Conservation (phyloP, 352 stramenopile species). For the Phytophthora macrochlamydospora region DNA sequence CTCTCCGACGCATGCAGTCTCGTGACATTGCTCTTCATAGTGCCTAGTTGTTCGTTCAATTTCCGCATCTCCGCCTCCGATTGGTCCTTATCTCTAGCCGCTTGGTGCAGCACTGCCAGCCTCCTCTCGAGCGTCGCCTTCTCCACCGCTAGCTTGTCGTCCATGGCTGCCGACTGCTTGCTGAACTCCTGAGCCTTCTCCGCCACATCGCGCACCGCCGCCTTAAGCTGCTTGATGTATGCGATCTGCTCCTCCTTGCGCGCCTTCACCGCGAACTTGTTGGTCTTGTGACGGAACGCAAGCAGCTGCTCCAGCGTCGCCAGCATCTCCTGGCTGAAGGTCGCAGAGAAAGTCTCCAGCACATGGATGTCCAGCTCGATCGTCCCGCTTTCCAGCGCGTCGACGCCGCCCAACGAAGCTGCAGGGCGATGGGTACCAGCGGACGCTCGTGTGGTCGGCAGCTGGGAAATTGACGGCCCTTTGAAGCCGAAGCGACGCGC, state of each 20-base stretch:
- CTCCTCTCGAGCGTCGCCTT: conserved; percentile 41
- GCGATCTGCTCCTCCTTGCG: conserved; percentile 59
- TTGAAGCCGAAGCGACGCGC: conserved; percentile 46
- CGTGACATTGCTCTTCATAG: conserved; percentile 36
- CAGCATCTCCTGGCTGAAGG: conserved; percentile 41
- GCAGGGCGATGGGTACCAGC: not conserved
- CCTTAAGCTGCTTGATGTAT: conserved; percentile 66
- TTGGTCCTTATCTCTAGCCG: conserved; percentile 39
- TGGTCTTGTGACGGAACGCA: conserved; percentile 62
- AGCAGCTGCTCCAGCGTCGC: conserved; percentile 56
- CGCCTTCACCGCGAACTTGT: conserved; percentile 71
- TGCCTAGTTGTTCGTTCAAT: conserved; percentile 33
- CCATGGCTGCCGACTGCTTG: conserved; percentile 28
- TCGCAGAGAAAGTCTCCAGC: conserved; percentile 36
- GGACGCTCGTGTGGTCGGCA: conserved; percentile 3
- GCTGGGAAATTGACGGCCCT: conserved; percentile 35
- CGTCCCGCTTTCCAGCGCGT: not conserved
- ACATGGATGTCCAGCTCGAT: conserved; percentile 30
- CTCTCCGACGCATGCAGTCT: conserved; percentile 45
- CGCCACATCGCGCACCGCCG: conserved; percentile 38
- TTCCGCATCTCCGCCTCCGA: conserved; percentile 44
- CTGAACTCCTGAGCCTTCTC: conserved; percentile 49
- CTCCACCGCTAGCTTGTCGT: conserved; percentile 40
- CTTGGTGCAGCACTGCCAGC: conserved; percentile 41
- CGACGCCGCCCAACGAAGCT: not conserved